Evolutionary conservation across 371 early-diverging fungal genomes (phyloP).

Genomic region (Basidiobolus heterosporus): DNA sequence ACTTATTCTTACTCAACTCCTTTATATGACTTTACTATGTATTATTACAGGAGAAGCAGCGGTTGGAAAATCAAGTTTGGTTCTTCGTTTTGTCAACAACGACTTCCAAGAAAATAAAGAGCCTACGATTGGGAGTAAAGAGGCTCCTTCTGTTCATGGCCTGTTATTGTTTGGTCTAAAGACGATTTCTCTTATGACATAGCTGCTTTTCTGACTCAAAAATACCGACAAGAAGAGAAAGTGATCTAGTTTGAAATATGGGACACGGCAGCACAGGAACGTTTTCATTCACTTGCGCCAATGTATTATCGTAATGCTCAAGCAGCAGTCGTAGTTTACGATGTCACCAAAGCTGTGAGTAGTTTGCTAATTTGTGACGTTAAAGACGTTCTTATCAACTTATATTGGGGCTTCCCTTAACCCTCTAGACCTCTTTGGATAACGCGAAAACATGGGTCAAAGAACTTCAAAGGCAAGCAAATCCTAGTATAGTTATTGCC

Average conservation of each 20-base stretch:
- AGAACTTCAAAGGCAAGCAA: constrained; percentile 90
- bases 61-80: constrained; percentile 70
- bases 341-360: constrained; percentile 79
- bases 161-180: not conserved
- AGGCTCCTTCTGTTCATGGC: not conserved
- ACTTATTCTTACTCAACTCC: not conserved
- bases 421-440: constrained; percentile 66
- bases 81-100: constrained; percentile 78
- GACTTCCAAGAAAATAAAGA: constrained; percentile 91
- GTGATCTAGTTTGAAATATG: constrained; percentile 75
- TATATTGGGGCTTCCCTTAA: not conserved
- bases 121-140: constrained; percentile 85
- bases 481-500: constrained; percentile 88
- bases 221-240: constrained; percentile 41
- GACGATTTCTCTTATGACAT: constrained; percentile 1
- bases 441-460: constrained; percentile 97
- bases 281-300: constrained; percentile 88
- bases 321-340: constrained; percentile 92
- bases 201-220: constrained; percentile 71
- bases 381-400: not conserved
- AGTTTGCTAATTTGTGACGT: not conserved
- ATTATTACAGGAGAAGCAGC: constrained; percentile 57
- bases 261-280: constrained; percentile 90
- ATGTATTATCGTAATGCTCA: constrained; percentile 97
- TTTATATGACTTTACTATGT: not conserved